phyloP scores from a whole-genome alignment of 2,329 filamentous ascomycete species.

The Chrysoporthe puriensis region DNA sequence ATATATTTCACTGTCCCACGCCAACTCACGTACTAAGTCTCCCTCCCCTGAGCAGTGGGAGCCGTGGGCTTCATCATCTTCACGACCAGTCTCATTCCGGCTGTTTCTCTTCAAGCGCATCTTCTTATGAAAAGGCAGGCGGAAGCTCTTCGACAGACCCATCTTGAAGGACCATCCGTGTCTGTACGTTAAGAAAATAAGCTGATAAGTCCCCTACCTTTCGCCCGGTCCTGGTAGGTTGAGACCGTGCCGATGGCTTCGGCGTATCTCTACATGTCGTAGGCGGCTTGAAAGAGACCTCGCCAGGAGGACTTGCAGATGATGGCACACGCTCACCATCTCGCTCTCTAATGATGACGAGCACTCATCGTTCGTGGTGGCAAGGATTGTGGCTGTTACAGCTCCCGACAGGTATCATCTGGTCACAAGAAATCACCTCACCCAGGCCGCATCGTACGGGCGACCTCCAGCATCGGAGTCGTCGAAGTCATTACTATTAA shows the following conservation, averaged over 20 bases:
- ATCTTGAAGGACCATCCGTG: constrained; percentile 42
- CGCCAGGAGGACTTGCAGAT: too few relatives aligned
- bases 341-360: too few relatives aligned
- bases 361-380: too few relatives aligned
- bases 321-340: too few relatives aligned
- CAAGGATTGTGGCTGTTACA: too few relatives aligned
- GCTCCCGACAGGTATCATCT: too few relatives aligned
- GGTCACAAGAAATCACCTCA: too few relatives aligned
- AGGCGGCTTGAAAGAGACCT: too few relatives aligned
- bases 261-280: too few relatives aligned
- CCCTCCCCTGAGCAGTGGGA: constrained; percentile 36
- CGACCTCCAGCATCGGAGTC: not conserved
- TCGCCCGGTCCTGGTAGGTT: too few relatives aligned
- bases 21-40: constrained; percentile 32
- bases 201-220: too few relatives aligned
- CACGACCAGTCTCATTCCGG: constrained; percentile 33
- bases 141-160: constrained; percentile 42
- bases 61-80: constrained; percentile 36
- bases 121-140: constrained; percentile 39
- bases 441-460: not conserved
- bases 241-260: too few relatives aligned
- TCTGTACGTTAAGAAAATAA: constrained; percentile 35
- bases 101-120: constrained; percentile 39
- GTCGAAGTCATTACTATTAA: not conserved
- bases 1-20: constrained; percentile 39